These are phyloP conservation scores for Emydomyces testavorans DNA, from an alignment of 2,329 filamentous ascomycete genomes.

Conservation along the genomic window DNA sequence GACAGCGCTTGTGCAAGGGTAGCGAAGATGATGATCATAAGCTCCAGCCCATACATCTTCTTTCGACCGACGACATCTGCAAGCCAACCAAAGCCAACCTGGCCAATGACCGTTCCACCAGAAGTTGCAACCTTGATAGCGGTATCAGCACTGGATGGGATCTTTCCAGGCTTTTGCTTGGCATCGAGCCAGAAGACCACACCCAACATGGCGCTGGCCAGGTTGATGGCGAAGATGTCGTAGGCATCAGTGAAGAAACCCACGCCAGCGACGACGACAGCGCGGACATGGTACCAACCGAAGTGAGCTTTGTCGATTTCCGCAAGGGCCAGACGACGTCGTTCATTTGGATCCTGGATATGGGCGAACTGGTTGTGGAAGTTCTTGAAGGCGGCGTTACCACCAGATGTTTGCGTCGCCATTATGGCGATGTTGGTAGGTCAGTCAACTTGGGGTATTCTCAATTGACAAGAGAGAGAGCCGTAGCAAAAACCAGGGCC, in stretches of 20 bases:
- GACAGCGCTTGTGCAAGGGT: constrained; percentile 61
- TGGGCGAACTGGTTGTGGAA: constrained; percentile 62
- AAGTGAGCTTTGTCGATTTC: constrained; percentile 39
- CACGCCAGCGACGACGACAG: constrained; percentile 13
- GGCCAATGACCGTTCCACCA: constrained; percentile 70
- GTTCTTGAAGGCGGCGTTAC: constrained; percentile 63
- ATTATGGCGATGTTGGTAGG: constrained; percentile 2
- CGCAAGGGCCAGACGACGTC: constrained; percentile 63
- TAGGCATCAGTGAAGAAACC: constrained; percentile 35
- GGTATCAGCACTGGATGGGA: constrained; percentile 59
- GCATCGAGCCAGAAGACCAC: constrained; percentile 63
- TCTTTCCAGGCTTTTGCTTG: constrained; percentile 34
- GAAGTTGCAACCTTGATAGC: constrained; percentile 79
- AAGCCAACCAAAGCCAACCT: constrained; percentile 65
- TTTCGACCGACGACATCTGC: constrained; percentile 70
- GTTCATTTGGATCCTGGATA: constrained; percentile 60
- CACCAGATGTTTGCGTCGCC: constrained; percentile 43
- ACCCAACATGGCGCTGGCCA: constrained; percentile 64
- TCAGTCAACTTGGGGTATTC: no score
- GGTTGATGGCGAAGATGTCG: constrained; percentile 66
- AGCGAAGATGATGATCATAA: constrained; percentile 69
- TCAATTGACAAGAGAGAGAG: not conserved
- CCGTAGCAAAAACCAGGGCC: no score
- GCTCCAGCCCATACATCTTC: constrained; percentile 72
- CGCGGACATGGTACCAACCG: constrained; percentile 17